phyloP scores from a whole-genome alignment of 1,284 basidiomycete species.

The Retiboletus flavoniger region DNA sequence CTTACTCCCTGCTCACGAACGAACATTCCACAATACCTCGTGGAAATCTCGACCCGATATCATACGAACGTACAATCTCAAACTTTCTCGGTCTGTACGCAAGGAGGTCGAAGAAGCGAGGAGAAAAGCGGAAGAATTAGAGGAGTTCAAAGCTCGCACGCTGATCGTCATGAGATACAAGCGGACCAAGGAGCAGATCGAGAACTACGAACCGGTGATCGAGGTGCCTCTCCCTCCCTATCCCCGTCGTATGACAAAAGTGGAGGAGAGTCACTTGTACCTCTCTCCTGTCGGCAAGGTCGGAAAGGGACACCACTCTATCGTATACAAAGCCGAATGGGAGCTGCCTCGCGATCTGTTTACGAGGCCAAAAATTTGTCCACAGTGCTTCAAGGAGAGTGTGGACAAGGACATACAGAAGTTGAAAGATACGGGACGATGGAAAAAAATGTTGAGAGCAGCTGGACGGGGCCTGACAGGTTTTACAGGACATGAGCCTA shows the following conservation, averaged over 20 bases:
- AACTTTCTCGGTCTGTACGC: background rate
- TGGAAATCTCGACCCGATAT: slow-evolving; percentile 25
- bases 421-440: slow-evolving; percentile 25
- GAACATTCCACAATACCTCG: background rate
- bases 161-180: slow-evolving; percentile 19
- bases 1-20: background rate
- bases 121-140: slow-evolving; percentile 8
- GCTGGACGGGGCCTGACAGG: slow-evolving; percentile 6
- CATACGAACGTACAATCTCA: slow-evolving; percentile 20
- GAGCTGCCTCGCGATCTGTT: slow-evolving; percentile 42
- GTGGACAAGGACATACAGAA: slow-evolving; percentile 15
- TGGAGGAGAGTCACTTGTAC: slow-evolving; percentile 42
- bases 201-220: slow-evolving; percentile 21
- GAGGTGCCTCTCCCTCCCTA: slow-evolving; percentile 25
- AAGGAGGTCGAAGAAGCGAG: background rate
- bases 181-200: slow-evolving; percentile 16
- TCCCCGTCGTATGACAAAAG: slow-evolving; percentile 6
- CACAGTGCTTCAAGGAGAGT: slow-evolving; percentile 24
- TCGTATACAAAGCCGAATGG: slow-evolving; percentile 42
- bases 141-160: slow-evolving; percentile 17
- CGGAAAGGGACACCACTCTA: slow-evolving; percentile 43
- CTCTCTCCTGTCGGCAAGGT: slow-evolving; percentile 33
- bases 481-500: background rate
- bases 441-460: slow-evolving; percentile 18
- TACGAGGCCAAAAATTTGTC: slow-evolving; percentile 19